Conservation (phyloP, 2,329 filamentous ascomycete species). For the Knufia petricola region DNA sequence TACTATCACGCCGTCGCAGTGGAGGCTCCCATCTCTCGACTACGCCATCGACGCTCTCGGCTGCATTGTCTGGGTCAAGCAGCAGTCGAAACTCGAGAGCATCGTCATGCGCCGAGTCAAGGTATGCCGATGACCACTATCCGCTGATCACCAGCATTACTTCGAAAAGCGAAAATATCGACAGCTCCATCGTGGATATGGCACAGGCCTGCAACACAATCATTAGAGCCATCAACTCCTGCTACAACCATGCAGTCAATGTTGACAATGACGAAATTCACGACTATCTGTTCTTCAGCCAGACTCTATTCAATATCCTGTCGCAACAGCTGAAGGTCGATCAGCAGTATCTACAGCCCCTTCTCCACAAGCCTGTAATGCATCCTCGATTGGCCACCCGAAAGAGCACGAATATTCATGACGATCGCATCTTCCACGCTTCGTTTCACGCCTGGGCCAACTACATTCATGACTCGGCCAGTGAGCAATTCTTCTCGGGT, state of each 20-base stretch:
- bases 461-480: slow-evolving; percentile 3
- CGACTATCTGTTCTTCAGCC: slow-evolving; percentile 23
- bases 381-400: background rate
- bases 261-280: slow-evolving; percentile 17
- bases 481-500: background rate
- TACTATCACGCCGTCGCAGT: background rate
- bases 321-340: slow-evolving; percentile 5
- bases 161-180: background rate
- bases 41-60: background rate
- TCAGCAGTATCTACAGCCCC: background rate
- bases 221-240: slow-evolving; percentile 21
- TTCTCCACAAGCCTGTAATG: background rate
- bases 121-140: slow-evolving; percentile 21
- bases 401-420: background rate
- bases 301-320: slow-evolving; percentile 18
- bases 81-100: slow-evolving; percentile 1
- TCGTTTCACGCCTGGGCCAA: slow-evolving; percentile 2
- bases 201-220: slow-evolving; percentile 22
- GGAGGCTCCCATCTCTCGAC: background rate
- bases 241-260: slow-evolving; percentile 19
- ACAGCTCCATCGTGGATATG: slow-evolving; percentile 12
- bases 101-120: slow-evolving; percentile 6
- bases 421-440: slow-evolving; percentile 1
- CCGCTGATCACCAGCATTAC: slow-evolving; percentile 19
- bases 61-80: background rate